Evolutionary conservation across 1,284 basidiomycete genomes (phyloP).

Genomic region (Phellinidium pouzarii): DNA sequence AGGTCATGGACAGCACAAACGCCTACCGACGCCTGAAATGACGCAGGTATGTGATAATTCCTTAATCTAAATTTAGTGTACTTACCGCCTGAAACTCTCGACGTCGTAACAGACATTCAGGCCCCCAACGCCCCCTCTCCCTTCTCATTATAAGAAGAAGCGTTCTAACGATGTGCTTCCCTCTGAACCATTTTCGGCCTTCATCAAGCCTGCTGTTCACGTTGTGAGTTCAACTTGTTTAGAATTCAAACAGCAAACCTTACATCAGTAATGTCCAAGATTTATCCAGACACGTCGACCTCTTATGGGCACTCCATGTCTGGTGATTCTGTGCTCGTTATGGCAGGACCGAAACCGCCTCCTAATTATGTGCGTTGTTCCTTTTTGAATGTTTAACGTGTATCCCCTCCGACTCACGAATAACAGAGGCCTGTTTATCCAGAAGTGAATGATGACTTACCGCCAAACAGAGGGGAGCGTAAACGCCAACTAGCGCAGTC

Average conservation of each 20-base stretch:
- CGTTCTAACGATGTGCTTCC: slow-evolving; percentile 21
- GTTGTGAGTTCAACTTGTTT: slow-evolving; percentile 4
- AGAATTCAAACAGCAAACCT: not conserved
- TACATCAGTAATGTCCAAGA: not conserved
- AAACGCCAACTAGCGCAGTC: slow-evolving; percentile 2
- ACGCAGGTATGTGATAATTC: slow-evolving; percentile 9
- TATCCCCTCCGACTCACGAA: not conserved
- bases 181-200: not conserved
- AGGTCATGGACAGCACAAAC: slow-evolving; percentile 21
- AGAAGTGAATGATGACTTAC: not conserved
- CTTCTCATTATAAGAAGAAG: slow-evolving; percentile 24
- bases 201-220: slow-evolving; percentile 12
- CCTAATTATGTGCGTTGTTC: not conserved
- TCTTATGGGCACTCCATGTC: slow-evolving; percentile 15
- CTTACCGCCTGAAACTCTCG: too few relatives aligned
- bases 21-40: slow-evolving; percentile 6
- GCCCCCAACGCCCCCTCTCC: slow-evolving; percentile 31
- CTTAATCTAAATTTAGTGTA: too few relatives aligned
- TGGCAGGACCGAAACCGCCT: not conserved
- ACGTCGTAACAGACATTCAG: slow-evolving; percentile 25
- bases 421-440: not conserved
- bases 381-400: not conserved
- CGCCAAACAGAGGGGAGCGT: not conserved
- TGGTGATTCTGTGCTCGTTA: slow-evolving; percentile 6
- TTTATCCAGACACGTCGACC: slow-evolving; percentile 18